These are phyloP conservation scores for Allomyces javanicus DNA, from an alignment of 192 early-diverging fungal genomes.

Conservation along the genomic window DNA sequence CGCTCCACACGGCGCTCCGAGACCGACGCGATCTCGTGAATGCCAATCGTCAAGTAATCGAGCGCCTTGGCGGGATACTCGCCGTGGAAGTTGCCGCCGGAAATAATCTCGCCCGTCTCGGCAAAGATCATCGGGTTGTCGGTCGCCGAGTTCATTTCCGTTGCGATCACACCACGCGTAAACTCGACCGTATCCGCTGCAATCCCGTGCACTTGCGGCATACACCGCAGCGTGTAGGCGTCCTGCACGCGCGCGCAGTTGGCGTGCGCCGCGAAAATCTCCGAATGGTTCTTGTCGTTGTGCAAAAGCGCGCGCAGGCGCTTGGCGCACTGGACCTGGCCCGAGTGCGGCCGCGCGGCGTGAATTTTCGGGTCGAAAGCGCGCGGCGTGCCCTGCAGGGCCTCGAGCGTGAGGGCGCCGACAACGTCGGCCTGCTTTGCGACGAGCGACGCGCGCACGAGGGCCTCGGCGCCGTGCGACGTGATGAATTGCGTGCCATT, in stretches of 20 bases:
- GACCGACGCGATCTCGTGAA: constrained; percentile 8
- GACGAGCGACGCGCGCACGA: constrained; percentile 3
- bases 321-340: constrained; percentile 5
- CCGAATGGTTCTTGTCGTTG: not conserved
- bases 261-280: constrained; percentile 1
- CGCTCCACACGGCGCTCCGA: constrained; percentile 8
- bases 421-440: constrained; percentile 6
- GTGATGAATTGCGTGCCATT: constrained; percentile 12
- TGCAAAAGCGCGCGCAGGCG: constrained; percentile 1
- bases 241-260: constrained; percentile 7
- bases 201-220: not conserved
- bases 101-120: constrained; percentile 7
- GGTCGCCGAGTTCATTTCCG: constrained; percentile 9
- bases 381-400: constrained; percentile 6
- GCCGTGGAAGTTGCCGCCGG: constrained; percentile 11
- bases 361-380: constrained; percentile 8
- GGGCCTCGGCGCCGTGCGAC: constrained; percentile 4
- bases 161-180: constrained; percentile 2
- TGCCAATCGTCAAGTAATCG: constrained; percentile 10
- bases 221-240: constrained; percentile 7
- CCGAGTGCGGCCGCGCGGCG: constrained; percentile 6
- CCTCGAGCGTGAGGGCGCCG: constrained; percentile 7
- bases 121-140: constrained; percentile 11
- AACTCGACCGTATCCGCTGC: constrained; percentile 6
- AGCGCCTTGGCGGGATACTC: constrained; percentile 10